These are phyloP conservation scores for Colletotrichum neosansevieriae DNA, from an alignment of 2,329 filamentous ascomycete species.

Conservation along the genomic window DNA sequence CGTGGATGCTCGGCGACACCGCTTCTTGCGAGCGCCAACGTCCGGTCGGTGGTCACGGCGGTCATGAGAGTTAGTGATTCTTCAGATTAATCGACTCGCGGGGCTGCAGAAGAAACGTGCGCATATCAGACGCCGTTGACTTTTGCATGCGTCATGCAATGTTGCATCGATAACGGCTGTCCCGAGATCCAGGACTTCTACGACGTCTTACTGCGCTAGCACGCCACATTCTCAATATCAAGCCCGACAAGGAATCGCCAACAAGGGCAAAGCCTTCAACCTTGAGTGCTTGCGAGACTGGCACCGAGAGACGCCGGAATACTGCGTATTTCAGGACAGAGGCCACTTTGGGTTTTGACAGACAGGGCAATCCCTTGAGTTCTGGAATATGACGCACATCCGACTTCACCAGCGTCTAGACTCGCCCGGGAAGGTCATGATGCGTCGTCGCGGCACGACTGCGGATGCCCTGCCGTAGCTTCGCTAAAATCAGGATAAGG, in stretches of 20 bases:
- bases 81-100: constrained; percentile 24
- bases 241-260: constrained; percentile 4
- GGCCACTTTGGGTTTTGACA: constrained; percentile 7
- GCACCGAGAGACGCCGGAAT: neutral
- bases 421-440: constrained; percentile 4
- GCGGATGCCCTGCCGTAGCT: neutral
- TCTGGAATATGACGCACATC: constrained; percentile 30
- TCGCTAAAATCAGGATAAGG: neutral
- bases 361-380: neutral
- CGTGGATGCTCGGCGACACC: constrained; percentile 30
- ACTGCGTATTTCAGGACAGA: neutral
- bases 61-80: neutral
- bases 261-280: constrained; percentile 4
- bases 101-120: neutral
- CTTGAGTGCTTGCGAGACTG: neutral
- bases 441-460: neutral
- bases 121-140: neutral
- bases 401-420: constrained; percentile 31
- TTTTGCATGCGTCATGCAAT: neutral
- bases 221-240: neutral
- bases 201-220: constrained; percentile 3
- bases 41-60: neutral
- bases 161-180: constrained; percentile 25
- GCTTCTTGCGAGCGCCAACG: constrained; percentile 6
- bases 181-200: constrained; percentile 13